These are phyloP conservation scores for Trichoderma simmonsii DNA, from an alignment of 2,329 filamentous ascomycete species.

Conservation along the genomic window DNA sequence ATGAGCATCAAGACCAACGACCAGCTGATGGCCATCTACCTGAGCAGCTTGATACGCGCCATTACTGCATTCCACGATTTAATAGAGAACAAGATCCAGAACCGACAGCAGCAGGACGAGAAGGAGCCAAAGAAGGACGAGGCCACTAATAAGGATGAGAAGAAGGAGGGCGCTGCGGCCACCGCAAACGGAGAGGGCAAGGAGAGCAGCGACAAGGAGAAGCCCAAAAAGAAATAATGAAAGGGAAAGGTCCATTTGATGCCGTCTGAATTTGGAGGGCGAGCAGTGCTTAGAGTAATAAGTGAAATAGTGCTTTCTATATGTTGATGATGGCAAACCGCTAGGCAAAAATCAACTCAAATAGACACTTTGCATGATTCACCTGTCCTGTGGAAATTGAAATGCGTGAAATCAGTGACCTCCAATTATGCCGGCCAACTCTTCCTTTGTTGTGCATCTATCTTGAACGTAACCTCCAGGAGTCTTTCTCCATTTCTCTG, in stretches of 20 bases:
- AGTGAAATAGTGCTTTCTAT: conserved; percentile 4
- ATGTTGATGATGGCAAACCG: conserved; percentile 7
- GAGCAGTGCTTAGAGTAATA: neutral
- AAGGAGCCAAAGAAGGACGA: conserved; percentile 84
- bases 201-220: conserved; percentile 51
- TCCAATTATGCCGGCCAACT: conserved; percentile 68
- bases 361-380: neutral
- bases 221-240: conserved; percentile 50
- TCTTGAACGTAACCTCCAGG: conserved; percentile 57
- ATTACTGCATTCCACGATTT: conserved; percentile 99
- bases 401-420: conserved; percentile 30
- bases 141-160: conserved; percentile 55
- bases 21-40: conserved; percentile 96
- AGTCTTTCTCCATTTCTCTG: conserved; percentile 58
- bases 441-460: conserved; percentile 55
- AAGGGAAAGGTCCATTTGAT: neutral
- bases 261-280: neutral
- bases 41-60: conserved; percentile 92
- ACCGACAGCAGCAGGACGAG: conserved; percentile 94
- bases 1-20: conserved; percentile 99
- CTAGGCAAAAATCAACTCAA: neutral
- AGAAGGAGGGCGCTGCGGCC: conserved; percentile 49
- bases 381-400: neutral
- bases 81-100: conserved; percentile 99
- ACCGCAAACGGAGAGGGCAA: conserved; percentile 47